A percentile compares a stretch with the other conserved stretches of the same genome.
These are phyloP conservation scores for Gnaphalium uliginosum DNA, from an alignment of 129 eudicot genomes.

Conservation along the genomic window DNA sequence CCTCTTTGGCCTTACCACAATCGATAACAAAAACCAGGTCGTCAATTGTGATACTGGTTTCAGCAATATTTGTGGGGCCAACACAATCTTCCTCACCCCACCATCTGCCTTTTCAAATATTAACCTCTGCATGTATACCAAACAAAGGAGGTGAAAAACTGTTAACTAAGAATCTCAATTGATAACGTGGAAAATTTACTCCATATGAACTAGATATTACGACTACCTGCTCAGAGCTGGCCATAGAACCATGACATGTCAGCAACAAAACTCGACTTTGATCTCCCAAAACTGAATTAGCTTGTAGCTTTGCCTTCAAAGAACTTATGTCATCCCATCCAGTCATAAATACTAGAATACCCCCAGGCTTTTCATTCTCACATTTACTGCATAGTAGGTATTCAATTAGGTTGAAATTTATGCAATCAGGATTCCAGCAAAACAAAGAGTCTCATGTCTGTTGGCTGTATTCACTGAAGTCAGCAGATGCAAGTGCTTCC, in stretches of 20 bases:
- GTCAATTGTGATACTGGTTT: constrained; percentile 90
- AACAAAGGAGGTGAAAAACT: not conserved
- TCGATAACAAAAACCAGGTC: constrained; percentile 85
- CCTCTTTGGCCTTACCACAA: constrained; percentile 95
- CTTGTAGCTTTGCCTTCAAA: constrained; percentile 75
- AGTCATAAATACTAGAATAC: constrained; percentile 81
- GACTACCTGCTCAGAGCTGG: constrained; percentile 80
- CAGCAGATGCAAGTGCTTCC: constrained; percentile 77
- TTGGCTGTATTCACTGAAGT: constrained; percentile 54
- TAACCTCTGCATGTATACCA: constrained; percentile 51
- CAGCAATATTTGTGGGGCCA: constrained; percentile 93
- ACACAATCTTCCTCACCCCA: constrained; percentile 80
- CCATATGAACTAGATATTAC: not conserved
- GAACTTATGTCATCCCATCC: constrained; percentile 94
- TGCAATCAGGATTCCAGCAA: constrained; percentile 89
- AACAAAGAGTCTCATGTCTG: constrained; percentile 73
- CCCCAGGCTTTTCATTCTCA: constrained; percentile 64
- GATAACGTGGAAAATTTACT: not conserved
- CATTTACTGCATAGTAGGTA: constrained; percentile 67
- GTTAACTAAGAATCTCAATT: not conserved
- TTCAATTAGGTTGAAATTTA: constrained; percentile 81
- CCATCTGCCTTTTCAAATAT: constrained; percentile 67
- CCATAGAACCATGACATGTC: constrained; percentile 94
- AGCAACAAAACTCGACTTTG: constrained; percentile 62
- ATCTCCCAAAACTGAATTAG: constrained; percentile 70